Conservation (phyloP, 1,139 yeast species). For the Candida freyschussii region DNA sequence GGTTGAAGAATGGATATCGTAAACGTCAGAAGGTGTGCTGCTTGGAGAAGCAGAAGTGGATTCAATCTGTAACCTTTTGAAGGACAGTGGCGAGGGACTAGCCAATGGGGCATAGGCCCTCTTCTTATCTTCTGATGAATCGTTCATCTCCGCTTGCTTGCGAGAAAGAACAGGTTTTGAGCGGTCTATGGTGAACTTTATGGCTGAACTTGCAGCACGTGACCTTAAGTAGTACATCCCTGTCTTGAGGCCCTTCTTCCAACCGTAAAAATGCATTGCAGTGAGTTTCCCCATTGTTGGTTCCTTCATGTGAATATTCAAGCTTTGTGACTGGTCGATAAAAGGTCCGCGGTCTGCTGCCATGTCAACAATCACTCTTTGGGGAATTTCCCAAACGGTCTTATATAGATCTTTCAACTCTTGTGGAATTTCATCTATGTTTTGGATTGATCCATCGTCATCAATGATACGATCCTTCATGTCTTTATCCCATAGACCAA, state of each 20-base stretch:
- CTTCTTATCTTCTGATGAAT: no score
- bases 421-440: slow-evolving; percentile 67
- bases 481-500: slow-evolving; percentile 75
- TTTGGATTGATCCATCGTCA: slow-evolving; percentile 82
- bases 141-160: no score
- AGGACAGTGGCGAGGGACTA: not conserved
- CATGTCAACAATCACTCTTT: slow-evolving; percentile 81
- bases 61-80: slow-evolving; percentile 2
- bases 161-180: no score
- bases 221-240: slow-evolving; percentile 97
- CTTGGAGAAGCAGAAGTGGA: slow-evolving; percentile 2
- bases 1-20: slow-evolving; percentile 4
- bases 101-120: slow-evolving; percentile 3
- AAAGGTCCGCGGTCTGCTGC: slow-evolving; percentile 93
- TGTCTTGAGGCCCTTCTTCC: slow-evolving; percentile 96
- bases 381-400: slow-evolving; percentile 97
- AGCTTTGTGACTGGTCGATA: slow-evolving; percentile 93
- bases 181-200: slow-evolving; percentile 90
- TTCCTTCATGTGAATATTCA: slow-evolving; percentile 79
- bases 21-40: not conserved
- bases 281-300: slow-evolving; percentile 95
- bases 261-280: slow-evolving; percentile 94
- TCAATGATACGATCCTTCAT: slow-evolving; percentile 76
- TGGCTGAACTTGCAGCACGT: slow-evolving; percentile 94
- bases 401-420: slow-evolving; percentile 75